A percentile compares a stretch with the other conserved stretches of the same genome.
Evolutionary conservation across 768 basidiomycete genomes (phyloP).

Genomic region (Russula emetica): DNA sequence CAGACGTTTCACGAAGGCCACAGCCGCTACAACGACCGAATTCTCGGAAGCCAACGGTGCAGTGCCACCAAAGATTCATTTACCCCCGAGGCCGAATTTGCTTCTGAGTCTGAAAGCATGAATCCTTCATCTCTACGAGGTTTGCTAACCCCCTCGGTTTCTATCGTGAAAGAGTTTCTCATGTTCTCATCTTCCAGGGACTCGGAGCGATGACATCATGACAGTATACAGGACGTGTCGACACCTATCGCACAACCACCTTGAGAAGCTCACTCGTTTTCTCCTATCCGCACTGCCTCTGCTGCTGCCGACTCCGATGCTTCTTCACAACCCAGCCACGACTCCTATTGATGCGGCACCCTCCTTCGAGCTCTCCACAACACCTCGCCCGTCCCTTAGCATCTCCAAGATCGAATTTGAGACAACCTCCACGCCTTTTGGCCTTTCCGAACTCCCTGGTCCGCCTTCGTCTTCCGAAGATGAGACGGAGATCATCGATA

Average conservation of each 20-base stretch:
- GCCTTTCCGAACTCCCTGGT: slow-evolving; percentile 63
- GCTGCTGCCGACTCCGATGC: background rate
- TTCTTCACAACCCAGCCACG: slow-evolving; percentile 22
- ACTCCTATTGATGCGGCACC: slow-evolving; percentile 21
- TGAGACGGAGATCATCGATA: no score
- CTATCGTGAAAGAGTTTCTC: slow-evolving; percentile 25
- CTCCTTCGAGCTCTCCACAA: slow-evolving; percentile 41
- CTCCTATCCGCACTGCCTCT: slow-evolving; percentile 19
- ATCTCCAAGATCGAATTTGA: slow-evolving; percentile 47
- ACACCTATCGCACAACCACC: slow-evolving; percentile 20
- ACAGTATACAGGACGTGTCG: slow-evolving; percentile 28
- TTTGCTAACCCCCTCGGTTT: slow-evolving; percentile 25
- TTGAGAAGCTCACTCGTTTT: slow-evolving; percentile 34
- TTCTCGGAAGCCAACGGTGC: slow-evolving; percentile 30
- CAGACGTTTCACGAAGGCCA: slow-evolving; percentile 30
- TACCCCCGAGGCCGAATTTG: slow-evolving; percentile 12
- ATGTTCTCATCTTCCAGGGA: slow-evolving; percentile 30
- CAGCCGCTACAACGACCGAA: slow-evolving; percentile 33
- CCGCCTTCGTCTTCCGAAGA: no score
- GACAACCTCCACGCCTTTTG: slow-evolving; percentile 58
- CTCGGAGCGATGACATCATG: no score
- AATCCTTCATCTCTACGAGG: slow-evolving; percentile 9
- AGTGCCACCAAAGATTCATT: slow-evolving; percentile 29
- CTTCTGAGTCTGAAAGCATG: slow-evolving; percentile 2
- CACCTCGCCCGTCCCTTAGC: slow-evolving; percentile 44